Percentiles rank a stretch among this genome's conserved stretches.
Conservation (phyloP, 1,284 basidiomycete genomes). For the Ustilago shanxiensis region DNA sequence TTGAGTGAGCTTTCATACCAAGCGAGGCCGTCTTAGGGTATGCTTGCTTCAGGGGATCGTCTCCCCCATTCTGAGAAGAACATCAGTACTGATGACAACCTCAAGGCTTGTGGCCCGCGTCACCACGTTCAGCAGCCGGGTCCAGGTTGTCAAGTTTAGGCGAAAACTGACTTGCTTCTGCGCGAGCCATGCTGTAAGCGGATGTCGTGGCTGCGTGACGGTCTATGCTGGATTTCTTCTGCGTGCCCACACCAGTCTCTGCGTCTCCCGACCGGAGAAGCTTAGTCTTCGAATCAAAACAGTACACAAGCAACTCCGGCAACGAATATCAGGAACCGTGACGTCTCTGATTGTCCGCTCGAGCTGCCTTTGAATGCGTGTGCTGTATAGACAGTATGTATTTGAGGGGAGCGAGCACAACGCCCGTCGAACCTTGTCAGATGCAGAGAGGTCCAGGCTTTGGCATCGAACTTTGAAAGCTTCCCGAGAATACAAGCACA, state of each 20-base stretch:
- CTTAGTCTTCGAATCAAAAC: no score
- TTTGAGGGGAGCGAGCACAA: not conserved
- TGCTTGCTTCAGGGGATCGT: no score
- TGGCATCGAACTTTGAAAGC: not conserved
- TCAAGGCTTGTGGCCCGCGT: not conserved
- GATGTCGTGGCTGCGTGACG: not conserved
- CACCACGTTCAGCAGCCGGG: slow-evolving; percentile 3
- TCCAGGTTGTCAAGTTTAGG: not conserved
- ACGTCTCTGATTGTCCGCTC: no score
- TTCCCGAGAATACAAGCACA: slow-evolving; percentile 4
- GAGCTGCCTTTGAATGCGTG: no score
- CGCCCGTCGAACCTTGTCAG: not conserved
- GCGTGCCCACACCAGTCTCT: no score
- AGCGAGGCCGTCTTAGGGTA: not conserved
- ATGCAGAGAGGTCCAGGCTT: slow-evolving; percentile 2
- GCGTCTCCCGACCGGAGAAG: no score
- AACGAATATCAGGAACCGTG: no score
- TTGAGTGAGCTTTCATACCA: not conserved
- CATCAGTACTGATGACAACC: no score
- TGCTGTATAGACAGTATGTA: no score
- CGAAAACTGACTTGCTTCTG: not conserved
- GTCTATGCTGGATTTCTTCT: not conserved
- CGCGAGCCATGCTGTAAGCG: not conserved
- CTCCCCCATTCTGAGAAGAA: no score
- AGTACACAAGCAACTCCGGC: no score